Conservation (phyloP, 2,329 filamentous ascomycete genomes). For the Zalaria sp. region DNA sequence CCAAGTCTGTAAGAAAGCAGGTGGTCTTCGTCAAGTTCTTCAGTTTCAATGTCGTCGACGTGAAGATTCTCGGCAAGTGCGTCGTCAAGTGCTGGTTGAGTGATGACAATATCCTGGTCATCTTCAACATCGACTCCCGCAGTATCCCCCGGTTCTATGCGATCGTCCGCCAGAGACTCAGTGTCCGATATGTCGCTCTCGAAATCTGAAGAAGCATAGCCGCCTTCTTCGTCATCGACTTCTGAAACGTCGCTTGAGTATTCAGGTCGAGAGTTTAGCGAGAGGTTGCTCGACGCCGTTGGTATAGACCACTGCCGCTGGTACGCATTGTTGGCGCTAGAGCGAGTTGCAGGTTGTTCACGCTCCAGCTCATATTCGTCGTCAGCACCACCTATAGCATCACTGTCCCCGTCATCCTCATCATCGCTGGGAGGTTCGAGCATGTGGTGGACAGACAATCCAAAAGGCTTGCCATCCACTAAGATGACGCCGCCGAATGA, state of each 20-base stretch:
- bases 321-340: constrained; percentile 9
- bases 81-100: constrained; percentile 72
- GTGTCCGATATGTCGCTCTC: constrained; percentile 20
- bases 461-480: constrained; percentile 70
- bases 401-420: constrained; percentile 33
- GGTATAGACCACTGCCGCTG: constrained; percentile 24
- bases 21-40: constrained; percentile 69
- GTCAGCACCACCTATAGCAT: constrained; percentile 7
- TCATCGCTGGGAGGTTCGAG: constrained; percentile 51
- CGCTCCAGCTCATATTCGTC: no score
- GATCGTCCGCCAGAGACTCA: constrained; percentile 8
- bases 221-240: constrained; percentile 36
- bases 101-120: constrained; percentile 67
- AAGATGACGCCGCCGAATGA: constrained; percentile 80
- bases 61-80: constrained; percentile 58
- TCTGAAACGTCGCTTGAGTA: constrained; percentile 23
- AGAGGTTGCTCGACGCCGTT: background rate
- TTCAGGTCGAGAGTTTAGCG: constrained; percentile 44
- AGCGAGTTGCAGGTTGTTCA: background rate
- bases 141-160: constrained; percentile 47
- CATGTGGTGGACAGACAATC: constrained; percentile 96
- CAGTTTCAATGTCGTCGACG: constrained; percentile 54
- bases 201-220: constrained; percentile 20
- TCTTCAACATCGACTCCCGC: constrained; percentile 62
- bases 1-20: constrained; percentile 69